Conservation (phyloP, 768 basidiomycete genomes). For the Tulasnella sp. region DNA sequence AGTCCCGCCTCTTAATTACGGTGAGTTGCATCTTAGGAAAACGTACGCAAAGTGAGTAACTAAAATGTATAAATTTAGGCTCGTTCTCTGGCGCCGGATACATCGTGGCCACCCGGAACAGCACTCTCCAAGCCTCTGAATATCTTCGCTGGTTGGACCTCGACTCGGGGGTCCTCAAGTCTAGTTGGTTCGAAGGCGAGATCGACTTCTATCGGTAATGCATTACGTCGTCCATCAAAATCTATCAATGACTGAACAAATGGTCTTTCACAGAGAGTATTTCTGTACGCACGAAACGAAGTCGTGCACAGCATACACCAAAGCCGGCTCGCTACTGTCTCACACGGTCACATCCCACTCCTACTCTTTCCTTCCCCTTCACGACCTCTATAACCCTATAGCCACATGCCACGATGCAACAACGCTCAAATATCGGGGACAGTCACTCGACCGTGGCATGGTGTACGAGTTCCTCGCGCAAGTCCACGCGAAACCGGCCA, state of each 20-base stretch:
- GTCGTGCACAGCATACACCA: constrained; percentile 46
- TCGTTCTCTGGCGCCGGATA: constrained; percentile 59
- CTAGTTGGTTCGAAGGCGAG: constrained; percentile 47
- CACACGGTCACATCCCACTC: constrained; percentile 27
- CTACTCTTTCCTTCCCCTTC: constrained; percentile 40
- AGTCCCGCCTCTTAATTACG: constrained; percentile 7
- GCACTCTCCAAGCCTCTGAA: constrained; percentile 28
- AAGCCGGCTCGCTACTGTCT: constrained; percentile 28
- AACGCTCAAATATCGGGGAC: constrained; percentile 37
- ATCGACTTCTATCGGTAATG: constrained; percentile 39
- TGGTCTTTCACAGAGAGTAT: constrained; percentile 30
- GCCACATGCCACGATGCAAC: constrained; percentile 42
- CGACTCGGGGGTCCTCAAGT: constrained; percentile 46
- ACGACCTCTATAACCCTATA: constrained; percentile 32
- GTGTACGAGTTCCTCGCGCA: constrained; percentile 52
- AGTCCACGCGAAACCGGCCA: constrained; percentile 26
- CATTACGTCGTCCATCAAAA: neutral
- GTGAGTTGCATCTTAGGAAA: neutral
- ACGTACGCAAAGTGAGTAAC: neutral
- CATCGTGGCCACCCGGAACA: constrained; percentile 40
- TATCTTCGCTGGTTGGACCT: constrained; percentile 62
- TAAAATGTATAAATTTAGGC: constrained; percentile 31
- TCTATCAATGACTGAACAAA: neutral
- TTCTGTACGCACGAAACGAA: constrained; percentile 58
- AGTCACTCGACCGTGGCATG: constrained; percentile 52